Evolutionary conservation across 495 filamentous ascomycete species (phyloP).

Genomic region (Cercophora scortea): DNA sequence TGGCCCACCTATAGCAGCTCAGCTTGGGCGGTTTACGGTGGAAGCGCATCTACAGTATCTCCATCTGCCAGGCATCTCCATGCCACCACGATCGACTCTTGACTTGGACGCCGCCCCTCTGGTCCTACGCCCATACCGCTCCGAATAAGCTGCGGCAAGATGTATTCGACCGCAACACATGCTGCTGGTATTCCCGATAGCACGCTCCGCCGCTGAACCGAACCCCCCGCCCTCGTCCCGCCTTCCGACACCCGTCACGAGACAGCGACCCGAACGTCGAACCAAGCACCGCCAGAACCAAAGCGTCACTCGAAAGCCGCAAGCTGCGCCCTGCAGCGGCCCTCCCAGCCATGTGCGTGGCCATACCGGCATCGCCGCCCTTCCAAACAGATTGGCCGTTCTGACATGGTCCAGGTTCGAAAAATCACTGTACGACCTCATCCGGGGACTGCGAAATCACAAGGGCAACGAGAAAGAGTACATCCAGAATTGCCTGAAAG

Average conservation of each 20-base stretch:
- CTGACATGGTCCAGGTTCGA: conserved; percentile 69
- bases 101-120: background rate
- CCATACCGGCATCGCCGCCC: background rate
- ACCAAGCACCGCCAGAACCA: too few relatives aligned
- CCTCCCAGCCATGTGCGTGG: background rate
- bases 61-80: background rate
- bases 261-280: too few relatives aligned
- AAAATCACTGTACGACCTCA: conserved; percentile 98
- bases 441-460: conserved; percentile 86
- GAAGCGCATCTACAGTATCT: background rate
- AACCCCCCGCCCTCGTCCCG: background rate
- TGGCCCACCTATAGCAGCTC: background rate
- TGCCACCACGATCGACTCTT: background rate
- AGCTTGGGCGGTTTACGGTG: background rate
- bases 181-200: background rate
- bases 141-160: conserved; percentile 1
- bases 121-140: background rate
- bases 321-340: background rate
- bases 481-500: conserved; percentile 79
- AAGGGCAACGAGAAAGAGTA: conserved; percentile 91
- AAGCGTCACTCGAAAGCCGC: background rate
- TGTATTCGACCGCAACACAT: background rate
- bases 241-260: too few relatives aligned
- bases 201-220: conserved; percentile 1
- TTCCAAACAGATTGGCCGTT: background rate